Percentiles rank a stretch among this genome's conserved stretches.
These are phyloP conservation scores for Cladophialophora chaetospira DNA, from an alignment of 2,329 filamentous ascomycete species.

Conservation along the genomic window DNA sequence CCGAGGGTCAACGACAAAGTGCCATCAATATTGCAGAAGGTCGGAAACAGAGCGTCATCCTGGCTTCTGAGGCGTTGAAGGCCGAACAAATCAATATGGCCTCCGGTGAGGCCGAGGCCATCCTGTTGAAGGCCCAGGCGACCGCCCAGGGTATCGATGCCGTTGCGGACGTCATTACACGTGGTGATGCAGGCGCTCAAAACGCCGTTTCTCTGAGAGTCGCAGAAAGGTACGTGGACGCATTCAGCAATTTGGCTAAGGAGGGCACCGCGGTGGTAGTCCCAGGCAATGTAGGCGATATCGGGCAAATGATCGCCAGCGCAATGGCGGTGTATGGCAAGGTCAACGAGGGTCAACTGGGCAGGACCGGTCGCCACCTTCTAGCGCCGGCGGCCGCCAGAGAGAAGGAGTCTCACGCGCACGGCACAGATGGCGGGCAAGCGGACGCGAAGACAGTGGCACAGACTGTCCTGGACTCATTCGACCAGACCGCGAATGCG, in stretches of 20 bases:
- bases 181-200: slow-evolving; percentile 74
- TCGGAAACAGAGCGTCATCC: slow-evolving; percentile 92
- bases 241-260: slow-evolving; percentile 87
- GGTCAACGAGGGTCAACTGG: slow-evolving; percentile 77
- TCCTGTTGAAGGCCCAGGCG: slow-evolving; percentile 78
- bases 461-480: slow-evolving; percentile 52
- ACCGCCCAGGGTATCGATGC: slow-evolving; percentile 87
- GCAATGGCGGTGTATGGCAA: slow-evolving; percentile 95
- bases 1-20: slow-evolving; percentile 92
- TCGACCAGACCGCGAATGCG: slow-evolving; percentile 46
- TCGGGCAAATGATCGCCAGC: slow-evolving; percentile 94
- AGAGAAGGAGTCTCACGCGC: too few relatives aligned
- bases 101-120: slow-evolving; percentile 90
- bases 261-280: slow-evolving; percentile 95
- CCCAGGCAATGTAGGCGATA: slow-evolving; percentile 94
- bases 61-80: slow-evolving; percentile 88
- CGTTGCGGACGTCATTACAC: slow-evolving; percentile 73
- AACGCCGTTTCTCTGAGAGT: slow-evolving; percentile 83
- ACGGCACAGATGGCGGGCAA: too few relatives aligned
- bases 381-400: slow-evolving; percentile 20
- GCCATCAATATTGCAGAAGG: slow-evolving; percentile 99
- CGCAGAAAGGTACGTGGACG: slow-evolving; percentile 97
- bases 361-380: slow-evolving; percentile 43
- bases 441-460: slow-evolving; percentile 47
- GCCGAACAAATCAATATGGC: slow-evolving; percentile 93